These are phyloP conservation scores for Candida verbasci DNA, from an alignment of 805 yeast species.

Conservation along the genomic window DNA sequence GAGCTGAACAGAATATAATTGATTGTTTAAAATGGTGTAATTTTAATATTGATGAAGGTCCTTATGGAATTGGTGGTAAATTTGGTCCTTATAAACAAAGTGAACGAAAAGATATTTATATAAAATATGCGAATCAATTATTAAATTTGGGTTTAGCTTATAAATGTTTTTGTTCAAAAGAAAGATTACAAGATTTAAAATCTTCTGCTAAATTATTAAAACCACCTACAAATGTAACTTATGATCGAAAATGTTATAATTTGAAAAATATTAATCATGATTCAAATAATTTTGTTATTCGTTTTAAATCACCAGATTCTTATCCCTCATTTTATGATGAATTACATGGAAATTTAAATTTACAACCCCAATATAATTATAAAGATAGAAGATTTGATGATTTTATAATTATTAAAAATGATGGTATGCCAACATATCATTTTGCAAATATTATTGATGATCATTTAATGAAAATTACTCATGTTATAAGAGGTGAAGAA, in stretches of 20 bases:
- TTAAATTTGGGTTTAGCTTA: constrained; percentile 72
- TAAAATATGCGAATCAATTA: constrained; percentile 51
- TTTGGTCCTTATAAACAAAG: constrained; percentile 83
- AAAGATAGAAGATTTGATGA: constrained; percentile 81
- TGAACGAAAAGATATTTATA: constrained; percentile 66
- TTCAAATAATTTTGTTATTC: constrained; percentile 45
- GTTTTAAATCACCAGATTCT: constrained; percentile 71
- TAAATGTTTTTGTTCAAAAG: constrained; percentile 81
- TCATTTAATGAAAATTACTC: constrained; percentile 86
- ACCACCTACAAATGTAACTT: constrained; percentile 90
- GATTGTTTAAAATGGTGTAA: constrained; percentile 77
- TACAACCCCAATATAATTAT: constrained; percentile 75
- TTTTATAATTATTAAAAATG: constrained; percentile 85
- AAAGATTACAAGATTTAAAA: constrained; percentile 62
- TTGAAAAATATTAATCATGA: constrained; percentile 32
- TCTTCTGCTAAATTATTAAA: constrained; percentile 67
- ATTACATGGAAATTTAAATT: constrained; percentile 69
- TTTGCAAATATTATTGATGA: constrained; percentile 96
- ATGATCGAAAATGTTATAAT: constrained; percentile 76
- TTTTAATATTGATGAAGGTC: constrained; percentile 77
- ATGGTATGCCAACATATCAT: constrained; percentile 93
- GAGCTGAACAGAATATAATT: constrained; percentile 80
- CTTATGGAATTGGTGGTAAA: constrained; percentile 45
- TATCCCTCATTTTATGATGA: constrained; percentile 70
- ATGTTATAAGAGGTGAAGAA: constrained; percentile 95